A percentile compares a stretch with the other conserved stretches of the same genome.
phyloP scores from a whole-genome alignment of 1,284 basidiomycete species.

The Sporisorium exsertum region DNA sequence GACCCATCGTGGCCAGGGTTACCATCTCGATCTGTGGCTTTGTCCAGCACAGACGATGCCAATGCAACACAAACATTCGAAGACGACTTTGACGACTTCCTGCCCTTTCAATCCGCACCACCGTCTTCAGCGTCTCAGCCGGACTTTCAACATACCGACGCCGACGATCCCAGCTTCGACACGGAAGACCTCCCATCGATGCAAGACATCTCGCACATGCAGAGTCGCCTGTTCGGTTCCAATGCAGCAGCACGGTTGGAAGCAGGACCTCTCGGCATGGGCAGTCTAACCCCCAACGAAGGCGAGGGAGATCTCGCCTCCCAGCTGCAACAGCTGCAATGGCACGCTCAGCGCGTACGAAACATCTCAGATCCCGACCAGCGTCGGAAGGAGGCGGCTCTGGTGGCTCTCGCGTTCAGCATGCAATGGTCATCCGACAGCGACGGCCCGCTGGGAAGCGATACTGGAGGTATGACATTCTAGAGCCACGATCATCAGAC shows the following conservation, averaged over 20 bases:
- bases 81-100: constrained; percentile 51
- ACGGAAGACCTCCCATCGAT: constrained; percentile 19
- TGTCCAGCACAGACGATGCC: neutral
- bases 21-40: neutral
- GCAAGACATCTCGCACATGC: constrained; percentile 34
- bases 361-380: constrained; percentile 42
- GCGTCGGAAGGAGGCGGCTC: constrained; percentile 41
- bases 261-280: constrained; percentile 20
- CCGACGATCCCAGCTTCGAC: neutral
- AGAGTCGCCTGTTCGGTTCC: constrained; percentile 23
- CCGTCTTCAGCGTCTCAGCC: neutral
- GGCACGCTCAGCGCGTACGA: constrained; percentile 47
- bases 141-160: neutral
- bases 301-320: constrained; percentile 21
- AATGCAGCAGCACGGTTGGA: constrained; percentile 19
- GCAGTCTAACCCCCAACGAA: neutral
- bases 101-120: constrained; percentile 34
- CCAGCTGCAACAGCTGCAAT: constrained; percentile 40
- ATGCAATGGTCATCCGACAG: constrained; percentile 36
- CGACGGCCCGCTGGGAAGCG: neutral
- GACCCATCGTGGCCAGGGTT: constrained; percentile 47
- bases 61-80: constrained; percentile 22
- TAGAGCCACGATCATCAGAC: constrained; percentile 1
- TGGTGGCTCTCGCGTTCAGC: constrained; percentile 48
- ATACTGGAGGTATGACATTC: constrained; percentile 20